Percentiles rank a stretch among this genome's conserved stretches.
phyloP scores from a whole-genome alignment of 208 protist genomes.

The Crithidia acanthocephali region DNA sequence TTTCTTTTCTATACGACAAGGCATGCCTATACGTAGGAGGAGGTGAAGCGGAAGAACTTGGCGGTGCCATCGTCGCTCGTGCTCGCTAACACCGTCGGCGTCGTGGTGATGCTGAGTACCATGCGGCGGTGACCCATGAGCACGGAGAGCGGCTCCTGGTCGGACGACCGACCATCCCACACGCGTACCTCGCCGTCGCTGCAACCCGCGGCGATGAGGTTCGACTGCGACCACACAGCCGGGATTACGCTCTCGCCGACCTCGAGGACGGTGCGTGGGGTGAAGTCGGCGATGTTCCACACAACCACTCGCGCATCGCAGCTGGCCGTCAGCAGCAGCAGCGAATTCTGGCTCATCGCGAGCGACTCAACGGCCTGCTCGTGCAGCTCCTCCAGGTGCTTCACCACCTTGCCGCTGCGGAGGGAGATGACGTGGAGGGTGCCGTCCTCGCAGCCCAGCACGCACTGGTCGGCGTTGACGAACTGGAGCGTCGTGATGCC shows the following conservation, averaged over 20 bases:
- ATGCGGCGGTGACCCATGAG: constrained; percentile 86
- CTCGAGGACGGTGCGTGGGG: constrained; percentile 51
- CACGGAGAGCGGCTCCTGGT: constrained; percentile 48
- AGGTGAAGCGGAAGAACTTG: constrained; percentile 54
- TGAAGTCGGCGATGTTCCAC: constrained; percentile 79
- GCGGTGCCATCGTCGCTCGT: constrained; percentile 81
- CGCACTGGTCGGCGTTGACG: constrained; percentile 76
- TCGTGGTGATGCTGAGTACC: constrained; percentile 62
- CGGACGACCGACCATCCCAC: constrained; percentile 78
- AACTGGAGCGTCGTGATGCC: constrained; percentile 70
- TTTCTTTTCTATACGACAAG: too few relatives aligned
- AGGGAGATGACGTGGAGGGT: constrained; percentile 82
- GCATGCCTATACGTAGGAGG: constrained; percentile 22
- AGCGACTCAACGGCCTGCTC: constrained; percentile 87
- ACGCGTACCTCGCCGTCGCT: constrained; percentile 82
- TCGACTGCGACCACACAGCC: constrained; percentile 56
- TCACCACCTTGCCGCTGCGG: constrained; percentile 62
- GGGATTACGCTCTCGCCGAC: constrained; percentile 86
- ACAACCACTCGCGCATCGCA: constrained; percentile 84
- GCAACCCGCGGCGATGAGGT: constrained; percentile 71
- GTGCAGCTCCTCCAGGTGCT: constrained; percentile 74
- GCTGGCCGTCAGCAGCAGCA: constrained; percentile 73
- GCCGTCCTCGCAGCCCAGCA: constrained; percentile 87
- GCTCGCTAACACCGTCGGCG: constrained; percentile 36
- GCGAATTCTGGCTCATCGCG: constrained; percentile 35